These are phyloP conservation scores for Aeschynomene evenia DNA, from an alignment of 306 rosid genomes.

Conservation along the genomic window DNA sequence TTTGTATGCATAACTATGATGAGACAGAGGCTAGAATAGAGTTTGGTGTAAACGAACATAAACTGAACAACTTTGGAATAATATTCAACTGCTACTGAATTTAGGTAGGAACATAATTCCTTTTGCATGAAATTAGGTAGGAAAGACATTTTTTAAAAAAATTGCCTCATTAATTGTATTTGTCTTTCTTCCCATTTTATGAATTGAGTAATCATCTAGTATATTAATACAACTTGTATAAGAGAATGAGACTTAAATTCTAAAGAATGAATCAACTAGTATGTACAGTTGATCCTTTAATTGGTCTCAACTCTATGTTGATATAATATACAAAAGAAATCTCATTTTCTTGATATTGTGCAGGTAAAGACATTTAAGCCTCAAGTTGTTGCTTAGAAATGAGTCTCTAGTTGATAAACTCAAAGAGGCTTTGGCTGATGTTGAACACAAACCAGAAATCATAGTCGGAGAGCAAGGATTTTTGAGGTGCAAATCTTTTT, in stretches of 20 bases:
- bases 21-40: too few species aligned
- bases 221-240: not conserved
- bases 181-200: constrained; percentile 9
- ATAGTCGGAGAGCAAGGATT: constrained; percentile 86
- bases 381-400: constrained; percentile 71
- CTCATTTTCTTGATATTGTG: not conserved
- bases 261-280: not conserved
- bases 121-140: not conserved
- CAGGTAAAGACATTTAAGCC: constrained; percentile 87
- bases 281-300: too few species aligned
- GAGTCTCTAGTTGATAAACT: constrained; percentile 74
- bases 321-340: not conserved
- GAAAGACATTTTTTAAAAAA: not conserved
- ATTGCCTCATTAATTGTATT: too few species aligned
- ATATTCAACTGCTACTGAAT: too few species aligned
- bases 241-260: not conserved
- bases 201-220: not conserved
- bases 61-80: too few species aligned
- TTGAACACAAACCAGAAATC: constrained; percentile 73
- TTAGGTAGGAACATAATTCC: too few species aligned
- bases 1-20: too few species aligned
- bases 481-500: constrained; percentile 59
- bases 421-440: constrained; percentile 78
- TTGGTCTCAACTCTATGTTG: not conserved
- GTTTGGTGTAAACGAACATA: too few species aligned